These are phyloP conservation scores for Suillus paluster DNA, from an alignment of 768 basidiomycete genomes.

Conservation along the genomic window DNA sequence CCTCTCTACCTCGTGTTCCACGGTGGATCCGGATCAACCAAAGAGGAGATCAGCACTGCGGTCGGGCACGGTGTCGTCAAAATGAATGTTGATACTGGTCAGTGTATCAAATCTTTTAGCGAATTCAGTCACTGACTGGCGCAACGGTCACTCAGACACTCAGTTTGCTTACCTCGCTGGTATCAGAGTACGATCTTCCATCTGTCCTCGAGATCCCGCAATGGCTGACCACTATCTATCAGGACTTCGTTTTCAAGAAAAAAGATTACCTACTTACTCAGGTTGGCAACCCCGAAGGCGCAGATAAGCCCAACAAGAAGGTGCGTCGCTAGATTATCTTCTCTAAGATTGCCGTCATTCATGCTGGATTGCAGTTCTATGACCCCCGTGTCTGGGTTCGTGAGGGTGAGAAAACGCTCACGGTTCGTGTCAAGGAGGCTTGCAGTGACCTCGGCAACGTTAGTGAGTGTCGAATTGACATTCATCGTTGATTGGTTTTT, in stretches of 20 bases:
- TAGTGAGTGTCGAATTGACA: slow-evolving; percentile 38
- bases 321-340: slow-evolving; percentile 35
- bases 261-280: slow-evolving; percentile 87
- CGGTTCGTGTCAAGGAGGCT: slow-evolving; percentile 89
- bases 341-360: not conserved
- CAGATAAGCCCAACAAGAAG: slow-evolving; percentile 99
- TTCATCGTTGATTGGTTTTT: not conserved
- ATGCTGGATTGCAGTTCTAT: slow-evolving; percentile 60
- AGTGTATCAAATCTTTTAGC: slow-evolving; percentile 8
- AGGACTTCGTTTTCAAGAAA: slow-evolving; percentile 89
- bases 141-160: slow-evolving; percentile 55
- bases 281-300: slow-evolving; percentile 96
- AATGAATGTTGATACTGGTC: slow-evolving; percentile 97
- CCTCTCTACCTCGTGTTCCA: slow-evolving; percentile 99
- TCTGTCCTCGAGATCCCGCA: not conserved
- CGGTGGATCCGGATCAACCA: slow-evolving; percentile 97
- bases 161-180: slow-evolving; percentile 91
- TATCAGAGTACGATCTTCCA: slow-evolving; percentile 60
- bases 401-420: slow-evolving; percentile 95
- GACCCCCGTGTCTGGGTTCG: slow-evolving; percentile 99
- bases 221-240: slow-evolving; percentile 7
- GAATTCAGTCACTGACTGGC: slow-evolving; percentile 9
- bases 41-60: slow-evolving; percentile 93
- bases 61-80: slow-evolving; percentile 94
- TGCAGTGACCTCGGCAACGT: slow-evolving; percentile 85